Evolutionary conservation across 257 asterid genomes (phyloP), one percentile per base, ranked within the genome.

Genomic region (Solanum bukasovii): DNA sequence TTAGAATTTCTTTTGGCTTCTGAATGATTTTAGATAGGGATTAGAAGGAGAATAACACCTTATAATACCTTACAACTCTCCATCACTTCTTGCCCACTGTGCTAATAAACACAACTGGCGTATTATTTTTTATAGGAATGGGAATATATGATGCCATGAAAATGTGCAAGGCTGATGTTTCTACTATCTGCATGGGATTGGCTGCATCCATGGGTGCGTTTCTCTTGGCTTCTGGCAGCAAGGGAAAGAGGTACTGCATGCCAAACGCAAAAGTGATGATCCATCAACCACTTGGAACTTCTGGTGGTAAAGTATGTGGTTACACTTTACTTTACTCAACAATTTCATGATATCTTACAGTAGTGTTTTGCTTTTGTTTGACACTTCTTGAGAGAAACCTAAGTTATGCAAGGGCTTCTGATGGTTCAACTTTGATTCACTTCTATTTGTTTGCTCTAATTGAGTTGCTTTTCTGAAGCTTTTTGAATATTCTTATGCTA

Each of bases 71-170:
- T 38, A 6, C 61, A n/a, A 40, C 61, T 13, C n/a, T 77, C 61
- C 18, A 77, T n/a, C 84, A 40, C 84, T 40, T 40, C 61, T 77
- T 77, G 23, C 61, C 84, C n/a, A 7, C 35, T 77, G 61, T 3
- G n/a, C 84, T 40, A 3, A 6, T 77, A 31, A 82, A 29, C 46
- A 82, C 29, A 52, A 71, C 86, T 84, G 71, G 14, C 44, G 63
- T 52, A 49, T 42, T 59, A 3, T 59, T 59, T 67, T 20, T 89
- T 83, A 89, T 91, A 96, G 99, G 98, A 87, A 93, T 97, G 98
- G 99, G 99, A 78, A 97, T 97, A 85, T 96, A 97, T 88, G 99
- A 97, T 88, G 99, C 99, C 84, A 97, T 97, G 99, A 97, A 96
- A 90, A 40, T 94, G 92, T 96, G 99, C 95, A 96, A 95, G 93